These are phyloP conservation scores for Phlegmacium glaucopus DNA, from an alignment of 768 basidiomycete species.

Conservation along the genomic window DNA sequence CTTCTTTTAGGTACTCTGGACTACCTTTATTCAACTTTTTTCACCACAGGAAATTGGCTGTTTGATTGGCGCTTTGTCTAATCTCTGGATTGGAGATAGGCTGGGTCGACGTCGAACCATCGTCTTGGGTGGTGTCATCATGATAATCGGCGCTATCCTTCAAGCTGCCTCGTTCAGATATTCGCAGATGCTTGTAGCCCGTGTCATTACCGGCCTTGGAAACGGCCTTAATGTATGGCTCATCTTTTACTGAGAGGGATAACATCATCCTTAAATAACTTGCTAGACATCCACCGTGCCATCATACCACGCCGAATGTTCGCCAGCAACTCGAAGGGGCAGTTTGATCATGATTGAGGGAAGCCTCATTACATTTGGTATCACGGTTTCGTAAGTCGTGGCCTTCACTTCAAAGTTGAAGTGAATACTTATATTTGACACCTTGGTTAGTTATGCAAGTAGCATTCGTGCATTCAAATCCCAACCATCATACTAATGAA, in stretches of 20 bases:
- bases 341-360: slow-evolving; percentile 66
- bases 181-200: slow-evolving; percentile 58
- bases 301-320: slow-evolving; percentile 64
- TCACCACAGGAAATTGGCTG: slow-evolving; percentile 56
- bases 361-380: slow-evolving; percentile 58
- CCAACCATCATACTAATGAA: too few relatives aligned
- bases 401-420: neutral
- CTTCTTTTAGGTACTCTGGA: neutral
- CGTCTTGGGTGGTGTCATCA: slow-evolving; percentile 51
- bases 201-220: slow-evolving; percentile 59
- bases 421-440: too few relatives aligned
- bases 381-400: slow-evolving; percentile 54
- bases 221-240: slow-evolving; percentile 55
- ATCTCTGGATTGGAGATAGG: slow-evolving; percentile 56
- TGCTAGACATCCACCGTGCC: slow-evolving; percentile 61
- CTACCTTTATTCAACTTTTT: neutral
- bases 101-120: slow-evolving; percentile 61
- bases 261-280: too few relatives aligned
- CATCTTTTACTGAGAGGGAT: too few relatives aligned
- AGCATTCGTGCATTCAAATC: neutral
- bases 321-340: slow-evolving; percentile 54
- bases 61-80: slow-evolving; percentile 59
- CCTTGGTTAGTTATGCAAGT: slow-evolving; percentile 13
- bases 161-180: slow-evolving; percentile 57
- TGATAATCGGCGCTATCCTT: slow-evolving; percentile 61